Base-by-base conservation (phyloP, 2,329 filamentous ascomycete species). In the Botrytis hyacinthi region DNA sequence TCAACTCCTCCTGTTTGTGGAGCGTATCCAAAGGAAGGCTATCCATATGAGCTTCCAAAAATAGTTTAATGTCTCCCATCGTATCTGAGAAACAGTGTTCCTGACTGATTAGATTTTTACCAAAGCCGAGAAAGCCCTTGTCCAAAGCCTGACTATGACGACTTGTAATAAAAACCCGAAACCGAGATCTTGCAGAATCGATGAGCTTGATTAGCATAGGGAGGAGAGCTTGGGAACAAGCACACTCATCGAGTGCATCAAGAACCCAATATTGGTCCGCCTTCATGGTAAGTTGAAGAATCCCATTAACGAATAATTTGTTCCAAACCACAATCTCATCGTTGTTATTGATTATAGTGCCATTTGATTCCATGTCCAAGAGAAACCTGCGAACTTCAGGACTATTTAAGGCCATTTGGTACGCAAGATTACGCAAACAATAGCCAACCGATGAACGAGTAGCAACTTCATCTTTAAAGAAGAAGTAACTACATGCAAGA, bases 401-500 rank as follows among this genome's bases (percentile, higher is more conserved):
- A 37, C 8, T 37, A 35, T 22, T 16, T 18, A 32, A 37, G 9
- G 35, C 37, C 60, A 35, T 65, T 20, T 29, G 22, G 4, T 66
- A 60, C 29, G 37, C 29, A 9, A 44, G 4, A 42, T 3, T 59
- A 59, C 18, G 57, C 20, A 59, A 32, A 59, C 18, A 59, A 35
- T 59, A 59, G 57, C 57, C 29, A 35, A 59, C 1, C 20, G 51
- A 57, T 57, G 57, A 35, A 22, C 4, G 8, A 12, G 7, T 29
- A 35, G 57, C 57, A 6, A 59, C 18, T 35, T 4, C 77, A 80
- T 9, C 35, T 72, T 4, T 78, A 75, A 46, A 77, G 20, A 63
- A 63, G 14, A 63, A 63, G 40, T 63, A 63, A 26, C 10, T 42
- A 42, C 37, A 63, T 35, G 57, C 57, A 22, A 59, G 29, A 63